Evolutionary conservation across 768 basidiomycete genomes (phyloP).

Genomic region (Lentinula sp.): DNA sequence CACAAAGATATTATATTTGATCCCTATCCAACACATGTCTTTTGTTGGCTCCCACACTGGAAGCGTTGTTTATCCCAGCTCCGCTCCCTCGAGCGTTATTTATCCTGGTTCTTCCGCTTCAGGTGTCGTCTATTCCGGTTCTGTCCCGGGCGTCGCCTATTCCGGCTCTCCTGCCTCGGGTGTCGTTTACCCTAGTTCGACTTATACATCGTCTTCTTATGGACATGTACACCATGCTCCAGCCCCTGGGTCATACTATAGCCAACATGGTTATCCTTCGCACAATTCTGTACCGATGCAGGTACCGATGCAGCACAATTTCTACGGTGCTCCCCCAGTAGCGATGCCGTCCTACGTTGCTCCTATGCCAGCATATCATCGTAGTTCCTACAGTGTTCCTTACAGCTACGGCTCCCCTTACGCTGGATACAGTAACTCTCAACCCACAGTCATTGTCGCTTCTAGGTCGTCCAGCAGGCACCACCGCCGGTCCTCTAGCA

Average conservation of each 20-base stretch:
- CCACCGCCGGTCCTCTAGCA: not conserved
- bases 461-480: constrained; percentile 1
- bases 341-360: not conserved
- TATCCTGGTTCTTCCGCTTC: not conserved
- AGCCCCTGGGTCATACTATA: not conserved
- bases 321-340: not conserved
- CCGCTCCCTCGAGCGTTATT: not conserved
- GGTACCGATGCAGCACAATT: constrained; percentile 1
- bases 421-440: not conserved
- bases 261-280: not conserved
- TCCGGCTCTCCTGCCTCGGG: not conserved
- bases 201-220: not conserved
- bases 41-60: not conserved
- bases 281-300: not conserved
- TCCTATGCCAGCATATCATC: not conserved
- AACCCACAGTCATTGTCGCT: not conserved
- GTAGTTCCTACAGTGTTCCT: not conserved
- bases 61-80: not conserved
- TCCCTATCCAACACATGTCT: not conserved
- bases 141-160: not conserved
- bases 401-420: not conserved
- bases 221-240: not conserved
- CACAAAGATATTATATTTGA: not conserved
- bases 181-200: not conserved
- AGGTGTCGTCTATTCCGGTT: not conserved